These are phyloP conservation scores for Penstemon davidsonii DNA, from an alignment of 257 asterid species.

Conservation along the genomic window DNA sequence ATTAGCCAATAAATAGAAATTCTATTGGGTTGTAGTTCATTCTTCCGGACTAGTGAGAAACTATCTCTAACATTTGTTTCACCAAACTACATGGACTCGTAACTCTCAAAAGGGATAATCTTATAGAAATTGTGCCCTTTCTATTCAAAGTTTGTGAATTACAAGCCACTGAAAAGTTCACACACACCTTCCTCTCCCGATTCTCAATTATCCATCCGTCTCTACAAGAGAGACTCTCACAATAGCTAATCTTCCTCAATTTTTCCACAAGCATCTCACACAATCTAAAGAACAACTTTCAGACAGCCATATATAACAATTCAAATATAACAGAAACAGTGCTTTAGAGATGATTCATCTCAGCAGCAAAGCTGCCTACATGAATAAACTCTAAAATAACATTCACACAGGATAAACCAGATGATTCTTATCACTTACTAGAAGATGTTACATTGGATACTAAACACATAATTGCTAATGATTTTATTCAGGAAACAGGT, in stretches of 20 bases:
- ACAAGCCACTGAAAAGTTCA: conserved; percentile 6
- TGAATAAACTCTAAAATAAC: background rate
- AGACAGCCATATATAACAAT: background rate
- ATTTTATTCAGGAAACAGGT: background rate
- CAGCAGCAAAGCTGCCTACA: background rate
- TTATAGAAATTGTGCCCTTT: background rate
- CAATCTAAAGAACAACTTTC: background rate
- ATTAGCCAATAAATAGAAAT: background rate
- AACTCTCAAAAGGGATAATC: background rate
- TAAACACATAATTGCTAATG: background rate
- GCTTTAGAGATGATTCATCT: background rate
- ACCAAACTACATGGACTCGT: background rate
- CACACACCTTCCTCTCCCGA: background rate
- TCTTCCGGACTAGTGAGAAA: conserved; percentile 14
- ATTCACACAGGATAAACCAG: background rate
- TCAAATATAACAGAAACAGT: background rate
- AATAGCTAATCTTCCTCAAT: background rate
- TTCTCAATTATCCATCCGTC: background rate
- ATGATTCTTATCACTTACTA: background rate
- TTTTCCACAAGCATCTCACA: background rate
- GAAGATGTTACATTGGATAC: background rate
- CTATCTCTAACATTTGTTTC: conserved; percentile 8
- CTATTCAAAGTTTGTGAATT: background rate
- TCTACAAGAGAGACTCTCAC: conserved; percentile 7
- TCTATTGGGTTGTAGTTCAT: background rate